phyloP scores from a whole-genome alignment of 495 filamentous ascomycete genomes.

The Aspergillus steynii region DNA sequence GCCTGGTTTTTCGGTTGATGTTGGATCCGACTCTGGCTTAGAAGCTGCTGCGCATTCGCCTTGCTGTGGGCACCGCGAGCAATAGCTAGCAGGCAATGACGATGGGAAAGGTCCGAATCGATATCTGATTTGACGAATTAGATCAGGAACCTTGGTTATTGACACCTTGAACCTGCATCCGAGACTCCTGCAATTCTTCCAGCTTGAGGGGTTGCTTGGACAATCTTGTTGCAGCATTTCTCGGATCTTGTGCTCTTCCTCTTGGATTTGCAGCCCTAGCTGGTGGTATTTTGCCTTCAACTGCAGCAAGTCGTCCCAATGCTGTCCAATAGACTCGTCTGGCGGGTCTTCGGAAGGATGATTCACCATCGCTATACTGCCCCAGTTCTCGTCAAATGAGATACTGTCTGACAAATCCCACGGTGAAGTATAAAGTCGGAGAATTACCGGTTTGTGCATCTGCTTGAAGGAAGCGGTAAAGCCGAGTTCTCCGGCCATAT shows the following conservation, averaged over 20 bases:
- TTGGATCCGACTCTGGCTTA: background rate
- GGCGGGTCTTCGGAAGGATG: background rate
- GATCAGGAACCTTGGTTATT: conserved; percentile 15
- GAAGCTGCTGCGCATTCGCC: background rate
- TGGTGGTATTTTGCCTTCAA: conserved; percentile 7
- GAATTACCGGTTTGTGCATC: conserved; percentile 25
- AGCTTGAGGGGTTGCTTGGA: conserved; percentile 7
- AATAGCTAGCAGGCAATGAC: conserved; percentile 10
- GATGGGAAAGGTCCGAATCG: conserved; percentile 12
- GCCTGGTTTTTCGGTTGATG: background rate
- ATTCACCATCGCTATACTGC: background rate
- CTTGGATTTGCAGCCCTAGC: conserved; percentile 6
- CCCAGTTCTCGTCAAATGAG: conserved; percentile 15
- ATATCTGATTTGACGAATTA: conserved; percentile 30
- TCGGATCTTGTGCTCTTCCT: conserved; percentile 14
- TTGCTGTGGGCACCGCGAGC: conserved; percentile 3
- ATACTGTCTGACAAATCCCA: conserved; percentile 37
- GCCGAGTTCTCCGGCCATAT: conserved; percentile 30
- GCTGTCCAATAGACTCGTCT: conserved; percentile 17
- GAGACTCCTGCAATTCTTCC: conserved; percentile 17
- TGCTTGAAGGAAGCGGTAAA: background rate
- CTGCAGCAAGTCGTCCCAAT: conserved; percentile 34
- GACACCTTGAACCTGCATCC: conserved; percentile 16
- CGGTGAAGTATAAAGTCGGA: conserved; percentile 46
- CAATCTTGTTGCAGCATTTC: conserved; percentile 9